Base-by-base conservation (phyloP, 1,284 basidiomycete genomes). In the Puccinia coronata region DNA sequence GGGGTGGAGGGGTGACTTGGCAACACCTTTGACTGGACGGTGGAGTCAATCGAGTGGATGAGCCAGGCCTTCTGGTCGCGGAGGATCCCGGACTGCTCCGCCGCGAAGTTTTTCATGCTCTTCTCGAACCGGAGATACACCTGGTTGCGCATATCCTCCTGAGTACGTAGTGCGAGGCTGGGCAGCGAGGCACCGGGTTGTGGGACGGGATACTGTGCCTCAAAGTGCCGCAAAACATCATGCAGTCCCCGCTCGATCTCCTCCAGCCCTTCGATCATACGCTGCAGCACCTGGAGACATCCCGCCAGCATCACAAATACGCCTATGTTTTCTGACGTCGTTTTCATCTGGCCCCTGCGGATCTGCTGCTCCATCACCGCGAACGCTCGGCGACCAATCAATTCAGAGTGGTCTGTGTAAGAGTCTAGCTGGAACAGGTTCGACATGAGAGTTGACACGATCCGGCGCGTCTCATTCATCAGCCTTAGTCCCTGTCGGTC, bases 11-110 rank as follows among this genome's bases (percentile, higher is more conserved):
- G 25, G 36, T 14, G 18, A n/a, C n/a, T 11, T 20, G 25, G 6
- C 39, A 18, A 16, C 5, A 28, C 2, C 16, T 65, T 23, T 47
- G 28, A 41, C 25, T 14, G 25, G 14, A 20, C n/a, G 28, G 11
- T 71, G 18, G 69, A 71, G 43, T 43, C 43, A 9, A 41, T 18
- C 1, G 47, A 34, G 34, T 53, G 43, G 18, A 71, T 53, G 9
- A 71, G 51, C 95, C 95, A 97, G 85, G 92, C 92, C 87, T 94
- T 94, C 87, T 98, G 95, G 84, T 95, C 92, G 47, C 95, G 89
- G 23, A 97, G 88, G 82, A 97, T 93, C 90, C 96, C 94, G 28
- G 94, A 94, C 92, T 96, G 85, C 34, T 78, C 51, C 5, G 63
- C 63, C 23, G 53, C 76, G 31, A 67, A 55, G 53, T 67, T 69